Evolutionary conservation across 2,329 filamentous ascomycete genomes (phyloP), one percentile per base, ranked within the genome.

Genomic region (Xylaria multiplex): DNA sequence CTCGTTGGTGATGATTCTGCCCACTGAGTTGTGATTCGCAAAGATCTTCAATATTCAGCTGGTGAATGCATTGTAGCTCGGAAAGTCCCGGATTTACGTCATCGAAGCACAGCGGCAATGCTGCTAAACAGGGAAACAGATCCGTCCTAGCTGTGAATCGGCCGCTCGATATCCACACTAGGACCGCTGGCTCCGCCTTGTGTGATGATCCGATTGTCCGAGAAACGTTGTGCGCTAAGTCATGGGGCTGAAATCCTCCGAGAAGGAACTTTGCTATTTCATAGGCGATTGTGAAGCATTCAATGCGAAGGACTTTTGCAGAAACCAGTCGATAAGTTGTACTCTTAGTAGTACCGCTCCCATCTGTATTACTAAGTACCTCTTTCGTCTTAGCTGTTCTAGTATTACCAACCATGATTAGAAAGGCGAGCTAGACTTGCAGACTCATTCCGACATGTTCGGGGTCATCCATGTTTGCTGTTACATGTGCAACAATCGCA

Each of bases 51-150:
- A 14, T 30, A 27, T 48, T 6, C 7, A 2, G 30, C 6, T 32
- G 16, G 35, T 37, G 27, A 13, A 42, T 22, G 37, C 45, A 45
- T 43, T 49, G 11, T 42, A 16, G 50, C 32, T 60, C 19, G 30
- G 43, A 9, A 4, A 43, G 16, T 14, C 22, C 30, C 14, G 19
- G 37, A n/a, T 52, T 30, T 13, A 57, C 37, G n/a, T 42, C n/a
- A 16, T 14, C 48, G 52, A 61, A 24, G 22, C 37, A 30, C 22
- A 42, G 16, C 52, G 53, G 63, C 45, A 52, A 13, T 57, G 45
- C 57, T 62, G 45, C 63, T 42, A 24, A 57, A 65, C 57, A 54
- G 16, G 58, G 63, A 62, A 65, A 52, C 35, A 52, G 30, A 19
- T 24, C 63, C 58, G 63, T 35, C 14, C 27, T 13, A 27, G 43